Evolutionary conservation across 2,329 filamentous ascomycete species (phyloP), one percentile per base, ranked within the genome.

Genomic region (Colletotrichum zoysiae): DNA sequence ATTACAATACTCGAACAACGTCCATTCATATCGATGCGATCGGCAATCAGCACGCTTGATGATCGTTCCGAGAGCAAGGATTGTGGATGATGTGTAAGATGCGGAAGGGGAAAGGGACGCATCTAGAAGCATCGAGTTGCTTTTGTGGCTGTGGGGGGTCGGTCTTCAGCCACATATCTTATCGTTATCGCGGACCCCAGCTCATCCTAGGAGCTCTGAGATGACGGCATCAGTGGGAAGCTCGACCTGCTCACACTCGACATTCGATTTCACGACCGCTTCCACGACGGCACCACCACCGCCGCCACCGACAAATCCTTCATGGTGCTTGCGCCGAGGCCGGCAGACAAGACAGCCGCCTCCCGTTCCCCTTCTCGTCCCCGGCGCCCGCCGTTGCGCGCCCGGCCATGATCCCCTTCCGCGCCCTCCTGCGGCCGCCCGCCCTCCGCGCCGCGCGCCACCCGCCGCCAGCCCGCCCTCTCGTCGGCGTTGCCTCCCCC

Each of bases 401-500:
- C 44, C 57, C 63, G 46, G 58, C 40, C 59, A 78, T 78, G 77
- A 68, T 71, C 64, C 67, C 73, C 71, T 70, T 74, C 74, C 74
- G 77, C 64, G 58, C 76, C 40, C 63, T 77, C 58, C 30, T 70
- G 58, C 65, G 63, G 73, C 55, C 38, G 68, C 61, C 56, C 62
- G 50, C 48, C 59, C 20, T 67, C 40, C 60, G 73, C 20, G 63
- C 74, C 51, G 51, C 66, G 50, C 26, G 14, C 20, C 50, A 20
- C 26, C 48, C 48, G 33, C 12, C 68, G 16, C 42, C 57, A n/a
- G 30, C 55, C 11, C 38, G 38, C 30, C 42, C 50, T 11, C 35
- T 65, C 20, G 35, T 53, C 67, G 68, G 56, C n/a, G 56, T 33
- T 40, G 59, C 62, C 69, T 40, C 42, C 56, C 9, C n/a, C 46